Evolutionary conservation across 202 grass and related monocot genomes (phyloP), one percentile per base, ranked within the genome.

Genomic region (Musa balbisiana): DNA sequence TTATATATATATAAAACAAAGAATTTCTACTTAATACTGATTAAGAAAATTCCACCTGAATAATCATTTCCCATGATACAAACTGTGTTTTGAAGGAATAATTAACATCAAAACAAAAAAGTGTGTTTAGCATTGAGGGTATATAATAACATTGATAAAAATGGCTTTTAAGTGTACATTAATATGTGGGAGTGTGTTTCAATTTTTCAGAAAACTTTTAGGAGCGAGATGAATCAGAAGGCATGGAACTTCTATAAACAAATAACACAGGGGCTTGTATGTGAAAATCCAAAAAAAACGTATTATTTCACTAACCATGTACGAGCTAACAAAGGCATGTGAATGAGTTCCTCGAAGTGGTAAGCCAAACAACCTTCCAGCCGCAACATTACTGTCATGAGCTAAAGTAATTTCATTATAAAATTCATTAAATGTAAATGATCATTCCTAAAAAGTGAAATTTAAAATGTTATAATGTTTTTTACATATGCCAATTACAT

Each of bases 301-400:
- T 62, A 62, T 67, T 9, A 81, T 9, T 9, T 62, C 21, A 87
- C 92, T 85, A 22, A 97, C 91, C 90, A 98, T 83, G 83, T 87
- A 98, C 16, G 94, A 98, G 77, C 94, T 98, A 73, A 98, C 91
- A 80, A 93, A 98, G 64, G 94, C 94, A 93, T 98, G 94, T 65
- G 94, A 98, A 86, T 98, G 94, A 60, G 94, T 98, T 67, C 90
- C 94, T 64, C 88, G 94, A 84, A 98, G 78, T 51, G 94, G 94
- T 89, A 98, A 93, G 27, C 94, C 94, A 85, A 98, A 98, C 72
- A 98, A 56, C 72, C 86, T 91, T 83, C 91, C 94, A 23, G 94
- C 94, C 33, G 84, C 88, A 81, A 93, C 94, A 85, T 98, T 98
- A 82, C 90, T 98, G 94, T 82, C 54, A 82, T 88, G 86, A 73